Percentiles rank a stretch among this genome's conserved stretches.
phyloP scores from a whole-genome alignment of 441 rosid species.

The Aleurites moluccanus region DNA sequence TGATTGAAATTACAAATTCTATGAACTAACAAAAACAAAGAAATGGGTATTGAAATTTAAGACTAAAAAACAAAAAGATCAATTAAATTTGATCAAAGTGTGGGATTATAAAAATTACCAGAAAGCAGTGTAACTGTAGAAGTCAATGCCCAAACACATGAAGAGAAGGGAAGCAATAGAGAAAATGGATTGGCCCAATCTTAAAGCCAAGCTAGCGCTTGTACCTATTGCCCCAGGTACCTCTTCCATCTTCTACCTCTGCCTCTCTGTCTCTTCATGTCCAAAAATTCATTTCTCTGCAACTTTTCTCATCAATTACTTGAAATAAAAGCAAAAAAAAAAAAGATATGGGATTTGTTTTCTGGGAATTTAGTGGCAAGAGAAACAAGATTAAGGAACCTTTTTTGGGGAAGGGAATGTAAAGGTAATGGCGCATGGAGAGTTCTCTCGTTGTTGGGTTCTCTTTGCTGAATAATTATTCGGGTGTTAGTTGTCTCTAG shows the following conservation, averaged over 20 bases:
- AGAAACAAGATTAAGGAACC: no score
- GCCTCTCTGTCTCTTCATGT: conserved; percentile 21
- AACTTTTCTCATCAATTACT: neutral
- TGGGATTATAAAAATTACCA: conserved; percentile 37
- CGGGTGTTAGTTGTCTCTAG: no score
- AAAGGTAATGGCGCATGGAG: no score
- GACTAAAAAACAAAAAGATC: neutral
- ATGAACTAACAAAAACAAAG: neutral
- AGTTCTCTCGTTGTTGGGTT: no score
- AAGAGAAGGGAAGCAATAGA: conserved; percentile 61
- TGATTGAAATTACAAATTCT: neutral
- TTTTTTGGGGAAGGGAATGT: no score
- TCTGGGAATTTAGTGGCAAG: no score
- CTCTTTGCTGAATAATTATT: no score
- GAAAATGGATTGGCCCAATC: conserved; percentile 60
- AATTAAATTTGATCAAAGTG: neutral
- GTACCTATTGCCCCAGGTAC: conserved; percentile 65
- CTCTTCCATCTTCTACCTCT: conserved; percentile 37
- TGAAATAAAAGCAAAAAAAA: neutral
- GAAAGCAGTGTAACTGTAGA: conserved; percentile 67
- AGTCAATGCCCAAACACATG: conserved; percentile 58
- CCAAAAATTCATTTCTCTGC: conserved; percentile 21
- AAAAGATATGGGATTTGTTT: no score
- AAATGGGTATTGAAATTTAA: neutral
- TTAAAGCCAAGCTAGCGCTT: conserved; percentile 57